Conservation (phyloP, 768 basidiomycete genomes). For the Amanita subjunquillea region DNA sequence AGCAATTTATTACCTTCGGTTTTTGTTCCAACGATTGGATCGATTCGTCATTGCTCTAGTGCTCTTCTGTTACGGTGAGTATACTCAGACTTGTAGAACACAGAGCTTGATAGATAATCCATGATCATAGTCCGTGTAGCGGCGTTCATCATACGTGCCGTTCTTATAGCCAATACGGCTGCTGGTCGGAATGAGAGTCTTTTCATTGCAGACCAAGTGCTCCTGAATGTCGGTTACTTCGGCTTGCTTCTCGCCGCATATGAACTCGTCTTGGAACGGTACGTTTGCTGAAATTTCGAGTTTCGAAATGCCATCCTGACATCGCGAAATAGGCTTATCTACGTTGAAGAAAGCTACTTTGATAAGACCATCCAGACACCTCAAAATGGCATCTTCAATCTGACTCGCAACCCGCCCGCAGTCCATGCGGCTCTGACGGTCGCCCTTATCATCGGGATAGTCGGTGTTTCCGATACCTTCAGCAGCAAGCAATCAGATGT, state of each 20-base stretch:
- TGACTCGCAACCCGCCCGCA: slow-evolving; percentile 18
- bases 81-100: background rate
- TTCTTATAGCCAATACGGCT: slow-evolving; percentile 20
- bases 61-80: slow-evolving; percentile 29
- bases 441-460: slow-evolving; percentile 25
- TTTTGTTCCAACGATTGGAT: slow-evolving; percentile 13
- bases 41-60: slow-evolving; percentile 19
- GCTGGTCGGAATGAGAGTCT: slow-evolving; percentile 21
- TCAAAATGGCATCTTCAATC: background rate
- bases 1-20: slow-evolving; percentile 17
- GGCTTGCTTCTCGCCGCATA: slow-evolving; percentile 32
- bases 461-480: slow-evolving; percentile 14
- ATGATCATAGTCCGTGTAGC: slow-evolving; percentile 24
- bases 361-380: background rate
- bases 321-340: background rate
- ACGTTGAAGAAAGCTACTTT: background rate
- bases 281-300: background rate
- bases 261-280: slow-evolving; percentile 32
- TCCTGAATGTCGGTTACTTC: slow-evolving; percentile 32
- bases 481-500: slow-evolving; percentile 6
- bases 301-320: background rate
- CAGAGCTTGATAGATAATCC: background rate
- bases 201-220: slow-evolving; percentile 26
- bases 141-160: slow-evolving; percentile 29
- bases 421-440: slow-evolving; percentile 19